Percentiles rank a stretch among this genome's conserved stretches.
Evolutionary conservation across 371 early-diverging fungal genomes (phyloP).

Genomic region (Mucor ambiguus): DNA sequence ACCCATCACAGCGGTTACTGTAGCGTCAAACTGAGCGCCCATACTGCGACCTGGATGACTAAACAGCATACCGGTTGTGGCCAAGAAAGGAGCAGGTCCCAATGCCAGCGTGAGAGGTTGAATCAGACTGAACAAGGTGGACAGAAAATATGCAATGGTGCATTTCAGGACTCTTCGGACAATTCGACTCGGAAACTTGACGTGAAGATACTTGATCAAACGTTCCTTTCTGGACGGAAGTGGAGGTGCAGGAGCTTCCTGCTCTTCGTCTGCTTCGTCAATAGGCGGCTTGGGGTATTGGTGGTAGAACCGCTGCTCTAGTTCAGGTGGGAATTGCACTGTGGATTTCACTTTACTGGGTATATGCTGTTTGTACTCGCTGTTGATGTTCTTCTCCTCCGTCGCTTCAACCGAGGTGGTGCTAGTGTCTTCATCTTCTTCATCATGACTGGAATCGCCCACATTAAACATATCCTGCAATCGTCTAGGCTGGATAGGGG

Average conservation of each 20-base stretch:
- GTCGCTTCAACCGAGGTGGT: background rate
- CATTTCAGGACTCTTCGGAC: slow-evolving; percentile 59
- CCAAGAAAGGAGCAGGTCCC: slow-evolving; percentile 47
- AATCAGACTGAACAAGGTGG: slow-evolving; percentile 48
- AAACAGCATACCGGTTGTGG: slow-evolving; percentile 49
- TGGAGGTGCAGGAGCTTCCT: slow-evolving; percentile 1
- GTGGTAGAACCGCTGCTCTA: slow-evolving; percentile 19
- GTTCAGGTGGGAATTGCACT: slow-evolving; percentile 18
- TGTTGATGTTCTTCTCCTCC: background rate
- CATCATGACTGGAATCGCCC: slow-evolving; percentile 13
- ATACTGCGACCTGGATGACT: slow-evolving; percentile 56
- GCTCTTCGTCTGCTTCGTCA: slow-evolving; percentile 15
- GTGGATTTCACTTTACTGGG: background rate
- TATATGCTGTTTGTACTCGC: background rate
- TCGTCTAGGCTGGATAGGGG: background rate
- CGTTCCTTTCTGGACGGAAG: slow-evolving; percentile 16
- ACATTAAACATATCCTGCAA: slow-evolving; percentile 16
- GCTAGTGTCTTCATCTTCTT: slow-evolving; percentile 9
- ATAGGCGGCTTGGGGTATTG: slow-evolving; percentile 24
- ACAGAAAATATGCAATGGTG: slow-evolving; percentile 50
- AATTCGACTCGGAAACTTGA: slow-evolving; percentile 51
- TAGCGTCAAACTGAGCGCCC: slow-evolving; percentile 55
- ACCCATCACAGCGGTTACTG: slow-evolving; percentile 45
- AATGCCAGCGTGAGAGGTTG: slow-evolving; percentile 32
- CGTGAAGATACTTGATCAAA: slow-evolving; percentile 27